A percentile compares a stretch with the other conserved stretches of the same genome.
These are phyloP conservation scores for Pestalotiopsis sp. DNA, from an alignment of 2,329 filamentous ascomycete species.

Conservation along the genomic window DNA sequence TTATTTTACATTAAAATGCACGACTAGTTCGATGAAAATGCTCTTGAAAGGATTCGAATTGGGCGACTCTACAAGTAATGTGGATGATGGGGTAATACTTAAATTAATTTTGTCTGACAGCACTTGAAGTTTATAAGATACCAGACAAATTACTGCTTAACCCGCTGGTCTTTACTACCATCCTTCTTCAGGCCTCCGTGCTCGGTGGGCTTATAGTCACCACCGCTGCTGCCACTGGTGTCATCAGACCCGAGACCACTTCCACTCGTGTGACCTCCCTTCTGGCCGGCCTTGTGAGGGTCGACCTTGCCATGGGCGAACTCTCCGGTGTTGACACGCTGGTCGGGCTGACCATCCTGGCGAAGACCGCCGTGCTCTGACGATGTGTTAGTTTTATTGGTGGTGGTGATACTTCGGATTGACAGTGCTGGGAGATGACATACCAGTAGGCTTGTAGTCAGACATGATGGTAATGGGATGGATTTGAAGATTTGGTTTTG, in stretches of 20 bases:
- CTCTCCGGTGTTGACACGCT: constrained; percentile 40
- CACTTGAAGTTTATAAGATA: too few relatives aligned
- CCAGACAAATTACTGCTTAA: background rate
- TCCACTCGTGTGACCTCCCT: constrained; percentile 31
- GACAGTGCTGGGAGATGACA: background rate
- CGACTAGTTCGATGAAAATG: too few relatives aligned
- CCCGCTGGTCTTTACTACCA: background rate
- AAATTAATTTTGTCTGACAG: too few relatives aligned
- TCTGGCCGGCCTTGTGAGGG: constrained; percentile 37
- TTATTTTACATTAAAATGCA: too few relatives aligned
- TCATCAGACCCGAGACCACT: background rate
- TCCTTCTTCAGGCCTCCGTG: background rate
- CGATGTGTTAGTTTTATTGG: background rate
- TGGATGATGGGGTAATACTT: too few relatives aligned
- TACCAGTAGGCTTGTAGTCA: constrained; percentile 25
- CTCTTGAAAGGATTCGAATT: too few relatives aligned
- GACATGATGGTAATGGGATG: constrained; percentile 23
- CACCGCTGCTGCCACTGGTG: constrained; percentile 3
- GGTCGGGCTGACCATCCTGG: constrained; percentile 40
- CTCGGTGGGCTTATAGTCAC: constrained; percentile 6
- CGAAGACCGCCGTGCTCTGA: constrained; percentile 41
- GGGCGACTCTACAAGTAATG: too few relatives aligned
- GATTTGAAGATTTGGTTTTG: background rate
- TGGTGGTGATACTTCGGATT: background rate
- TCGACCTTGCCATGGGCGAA: constrained; percentile 42